phyloP scores from a whole-genome alignment of 129 eudicot species.

The Calendula officinalis region DNA sequence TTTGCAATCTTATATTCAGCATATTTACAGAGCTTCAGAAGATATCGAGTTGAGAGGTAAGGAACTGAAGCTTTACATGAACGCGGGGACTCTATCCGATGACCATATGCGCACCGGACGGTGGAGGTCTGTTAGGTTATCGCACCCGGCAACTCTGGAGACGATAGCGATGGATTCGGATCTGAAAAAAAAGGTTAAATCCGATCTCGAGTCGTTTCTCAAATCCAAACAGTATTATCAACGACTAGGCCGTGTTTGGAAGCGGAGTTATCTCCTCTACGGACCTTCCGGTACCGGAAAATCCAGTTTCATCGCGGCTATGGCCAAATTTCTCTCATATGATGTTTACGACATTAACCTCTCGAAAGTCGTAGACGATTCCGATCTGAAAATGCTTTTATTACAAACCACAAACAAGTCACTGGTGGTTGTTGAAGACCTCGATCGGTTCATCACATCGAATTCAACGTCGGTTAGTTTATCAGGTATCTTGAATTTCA shows the following conservation, averaged over 20 bases:
- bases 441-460: slow-evolving; percentile 45
- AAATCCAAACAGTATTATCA: slow-evolving; percentile 76
- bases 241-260: slow-evolving; percentile 86
- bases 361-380: slow-evolving; percentile 48
- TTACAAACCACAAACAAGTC: slow-evolving; percentile 46
- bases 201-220: slow-evolving; percentile 63
- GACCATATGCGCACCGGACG: slow-evolving; percentile 26
- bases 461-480: slow-evolving; percentile 32
- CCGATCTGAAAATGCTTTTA: slow-evolving; percentile 60
- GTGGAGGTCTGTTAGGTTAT: slow-evolving; percentile 59
- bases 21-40: slow-evolving; percentile 55
- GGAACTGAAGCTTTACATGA: slow-evolving; percentile 44
- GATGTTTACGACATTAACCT: slow-evolving; percentile 68
- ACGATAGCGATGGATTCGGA: slow-evolving; percentile 74
- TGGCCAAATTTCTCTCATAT: slow-evolving; percentile 54
- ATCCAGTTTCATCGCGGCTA: slow-evolving; percentile 71
- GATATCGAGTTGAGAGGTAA: slow-evolving; percentile 52
- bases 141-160: slow-evolving; percentile 72
- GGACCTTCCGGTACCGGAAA: slow-evolving; percentile 90
- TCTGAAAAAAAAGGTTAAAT: slow-evolving; percentile 48
- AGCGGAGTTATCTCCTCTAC: slow-evolving; percentile 70
- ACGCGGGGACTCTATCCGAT: slow-evolving; percentile 16
- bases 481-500: slow-evolving; percentile 76
- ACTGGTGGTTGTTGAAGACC: slow-evolving; percentile 59
- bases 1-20: slow-evolving; percentile 64